phyloP scores from a whole-genome alignment of 2,329 filamentous ascomycete species.

The Xylaria sp. region DNA sequence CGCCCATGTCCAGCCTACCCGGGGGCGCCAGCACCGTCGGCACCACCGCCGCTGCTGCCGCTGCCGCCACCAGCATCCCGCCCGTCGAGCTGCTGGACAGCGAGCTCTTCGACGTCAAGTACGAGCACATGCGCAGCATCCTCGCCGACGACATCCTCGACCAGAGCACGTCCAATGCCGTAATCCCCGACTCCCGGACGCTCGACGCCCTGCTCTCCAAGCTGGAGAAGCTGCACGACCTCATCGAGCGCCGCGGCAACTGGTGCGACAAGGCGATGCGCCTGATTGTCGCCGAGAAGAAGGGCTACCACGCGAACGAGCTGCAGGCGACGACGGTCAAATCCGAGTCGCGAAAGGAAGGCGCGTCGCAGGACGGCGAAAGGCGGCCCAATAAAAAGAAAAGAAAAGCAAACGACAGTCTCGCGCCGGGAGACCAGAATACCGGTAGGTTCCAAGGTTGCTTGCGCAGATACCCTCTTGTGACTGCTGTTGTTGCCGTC shows the following conservation, averaged over 20 bases:
- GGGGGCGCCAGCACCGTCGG: slow-evolving; percentile 42
- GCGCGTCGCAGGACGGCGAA: slow-evolving; percentile 58
- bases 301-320: slow-evolving; percentile 67
- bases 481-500: background rate
- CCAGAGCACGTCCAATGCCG: slow-evolving; percentile 64
- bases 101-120: slow-evolving; percentile 74
- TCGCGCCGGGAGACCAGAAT: slow-evolving; percentile 64
- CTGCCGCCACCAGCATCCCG: slow-evolving; percentile 52
- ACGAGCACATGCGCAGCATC: slow-evolving; percentile 68
- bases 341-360: slow-evolving; percentile 58
- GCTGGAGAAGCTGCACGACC: slow-evolving; percentile 72
- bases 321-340: slow-evolving; percentile 60
- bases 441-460: slow-evolving; percentile 44
- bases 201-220: slow-evolving; percentile 72
- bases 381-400: slow-evolving; percentile 78
- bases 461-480: background rate
- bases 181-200: slow-evolving; percentile 71
- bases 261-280: slow-evolving; percentile 80
- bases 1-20: slow-evolving; percentile 67
- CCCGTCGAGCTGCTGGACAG: slow-evolving; percentile 67
- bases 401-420: slow-evolving; percentile 75
- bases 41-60: slow-evolving; percentile 22
- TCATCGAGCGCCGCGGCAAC: slow-evolving; percentile 73
- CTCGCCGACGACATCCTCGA: slow-evolving; percentile 78
- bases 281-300: slow-evolving; percentile 72